Evolutionary conservation across 2,329 filamentous ascomycete genomes (phyloP), one percentile per base, ranked within the genome.

Genomic region (Colletotrichum sublineola): DNA sequence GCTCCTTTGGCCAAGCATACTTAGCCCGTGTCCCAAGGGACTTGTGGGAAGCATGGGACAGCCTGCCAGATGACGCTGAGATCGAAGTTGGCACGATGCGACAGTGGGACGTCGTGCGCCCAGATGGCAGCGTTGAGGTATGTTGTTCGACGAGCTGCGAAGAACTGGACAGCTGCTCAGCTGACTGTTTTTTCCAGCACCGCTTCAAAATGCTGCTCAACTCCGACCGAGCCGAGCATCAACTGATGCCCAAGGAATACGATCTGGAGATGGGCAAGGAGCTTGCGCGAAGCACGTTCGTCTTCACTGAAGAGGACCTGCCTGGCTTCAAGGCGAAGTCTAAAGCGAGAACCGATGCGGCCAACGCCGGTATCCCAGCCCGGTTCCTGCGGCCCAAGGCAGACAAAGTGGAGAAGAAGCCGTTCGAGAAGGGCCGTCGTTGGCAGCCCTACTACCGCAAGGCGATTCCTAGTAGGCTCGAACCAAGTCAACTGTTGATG

Each of bases 281-380:
- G 20, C 65, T 74, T 55, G 44, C 72, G 29, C 56, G 73, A 6
- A 98, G 97, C 82, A 96, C 95, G 29, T 97, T 93, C 80, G 86
- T 98, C 68, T 99, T 99, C 79, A 95, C 93, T 52, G 96, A 99
- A 82, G 95, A 97, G 80, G 94, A 98, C 78, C 71, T 78, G 11
- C 75, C 76, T 24, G 94, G 94, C 48, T 95, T 91, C 83, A 89
- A 89, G 76, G 84, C 85, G 24, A 88, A 87, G 80, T 88, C 88
- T 78, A 88, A 86, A 77, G 82, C 83, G 60, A 85, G 87, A 63
- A 85, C 86, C n/a, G 87, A 89, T 65, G 87, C 88, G 11, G 83
- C 88, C 4, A 88, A 86, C 56, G 87, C 85, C 24, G 88, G 90
- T 64, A 90, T 92, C 72, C 90, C 90, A 5, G 82, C 86, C 6